Evolutionary conservation across 225 moss, liverwort and hornwort species (phyloP), one percentile per base, ranked within the genome.

Genomic region (Rhytidiadelphus loreus): DNA sequence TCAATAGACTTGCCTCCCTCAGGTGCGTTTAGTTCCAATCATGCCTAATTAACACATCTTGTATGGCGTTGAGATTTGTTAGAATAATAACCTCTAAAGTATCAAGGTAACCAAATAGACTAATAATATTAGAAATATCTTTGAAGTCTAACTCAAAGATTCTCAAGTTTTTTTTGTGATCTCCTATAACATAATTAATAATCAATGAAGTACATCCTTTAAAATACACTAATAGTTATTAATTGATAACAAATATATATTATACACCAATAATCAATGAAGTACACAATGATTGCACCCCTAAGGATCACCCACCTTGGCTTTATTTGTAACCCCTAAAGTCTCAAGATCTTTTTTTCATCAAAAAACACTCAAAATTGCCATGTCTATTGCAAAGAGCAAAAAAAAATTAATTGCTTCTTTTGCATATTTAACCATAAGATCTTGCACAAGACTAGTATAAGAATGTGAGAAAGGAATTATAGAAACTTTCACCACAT

Each of bases 1-100:
- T 98, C 86, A 95, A 95, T 65, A 53, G 90, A 7, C 94, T 98
- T 80, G 96, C 98, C 8, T 95, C 90, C 46, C 89, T 94, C 7
- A 94, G 97, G 98, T 96, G 70, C 66, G 33, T 72, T 69, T 62
- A 15, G 33, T 50, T 65, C 35, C 8, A 29, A 37, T 28, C 17
- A 24, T 53, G 4, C 7, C 5, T 26, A 21, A 59, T 15, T 41
- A 57, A 48, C 2, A 23, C 17, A 53, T 60, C 2, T 30, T 52
- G 0, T 29, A 17, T 44, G 0, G 3, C 0, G 1, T 0, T 77
- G 24, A 18, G 4, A 55, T 56, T 43, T 78, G 4, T 6, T 41
- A 56, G 2, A 24, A 52, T 48, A 24, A 16, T 41, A 75, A 21
- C 0, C 3, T 1, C 4, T 33, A 33, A 33, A 9, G 2, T 25